Evolutionary conservation across 2,329 filamentous ascomycete species (phyloP), one percentile per base, ranked within the genome.

Genomic region (Botryotinia globosa): DNA sequence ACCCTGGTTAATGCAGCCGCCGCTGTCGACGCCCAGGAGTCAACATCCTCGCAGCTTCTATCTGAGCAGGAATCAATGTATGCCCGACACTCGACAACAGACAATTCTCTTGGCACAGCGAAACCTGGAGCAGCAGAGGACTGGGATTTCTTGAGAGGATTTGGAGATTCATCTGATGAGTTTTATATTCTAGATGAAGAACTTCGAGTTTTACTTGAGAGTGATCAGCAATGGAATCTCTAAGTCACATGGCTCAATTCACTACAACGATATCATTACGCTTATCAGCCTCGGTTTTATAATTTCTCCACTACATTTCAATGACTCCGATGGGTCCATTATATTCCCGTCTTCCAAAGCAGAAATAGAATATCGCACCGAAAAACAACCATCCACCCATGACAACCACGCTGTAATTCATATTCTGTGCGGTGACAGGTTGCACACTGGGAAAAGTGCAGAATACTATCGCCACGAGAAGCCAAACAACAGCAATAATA

Each of bases 371-470:
- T 3, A 79, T 44, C 0, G 77, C 76, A 0, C 83, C 83, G 45
- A 82, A 78, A 0, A 79, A 39, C 0, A 82, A 68, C 83, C 83
- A 85, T 0, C 81, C 83, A 4, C 78, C 78, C 75, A 85, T 76
- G 0, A 86, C 83, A 0, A 85, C 83, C 48, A 80, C 80, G 0
- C 81, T 81, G 72, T 86, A 86, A 61, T 86, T 86, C 83, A 86
- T 86, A 25, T 81, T 84, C 51, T 82, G 79, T 0, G 81, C 72
- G 1, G 82, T 83, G 0, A 84, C 82, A 0, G 84, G 85, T 76
- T 83, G 78, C 0, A 77, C 72, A 1, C 80, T 80, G 0, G 84
- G 85, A 51, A 86, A 85, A 0, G 81, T 84, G 75, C 84, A 84
- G 58, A 87, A 84, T 1, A 85, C 73, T 51, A 84, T 82, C 0